Conservation (phyloP, 805 yeast genomes). For the Huiozyma naganishii region DNA sequence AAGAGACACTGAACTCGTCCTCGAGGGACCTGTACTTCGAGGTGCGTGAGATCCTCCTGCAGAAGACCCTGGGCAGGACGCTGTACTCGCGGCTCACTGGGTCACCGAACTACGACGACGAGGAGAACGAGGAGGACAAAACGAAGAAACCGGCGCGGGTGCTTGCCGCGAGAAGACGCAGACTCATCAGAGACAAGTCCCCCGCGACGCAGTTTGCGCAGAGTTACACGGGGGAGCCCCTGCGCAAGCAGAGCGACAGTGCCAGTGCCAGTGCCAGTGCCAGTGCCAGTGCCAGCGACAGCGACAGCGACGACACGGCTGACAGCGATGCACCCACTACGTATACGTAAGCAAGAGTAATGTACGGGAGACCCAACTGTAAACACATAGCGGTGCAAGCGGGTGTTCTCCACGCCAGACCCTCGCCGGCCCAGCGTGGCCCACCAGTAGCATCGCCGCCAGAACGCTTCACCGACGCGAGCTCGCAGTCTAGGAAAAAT, state of each 20-base stretch:
- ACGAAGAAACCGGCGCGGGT: not conserved
- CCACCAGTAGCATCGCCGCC: too few species aligned
- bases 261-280: conserved; percentile 8
- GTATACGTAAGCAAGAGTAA: too few species aligned
- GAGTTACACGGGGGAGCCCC: conserved; percentile 17
- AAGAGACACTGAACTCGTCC: conserved; percentile 53
- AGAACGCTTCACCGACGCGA: too few species aligned
- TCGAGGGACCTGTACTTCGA: conserved; percentile 79
- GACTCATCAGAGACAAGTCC: conserved; percentile 18
- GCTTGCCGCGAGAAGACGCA: conserved; percentile 2
- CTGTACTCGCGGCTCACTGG: conserved; percentile 23
- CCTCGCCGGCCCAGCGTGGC: too few species aligned
- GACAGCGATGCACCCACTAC: not conserved
- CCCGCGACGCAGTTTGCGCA: conserved; percentile 28
- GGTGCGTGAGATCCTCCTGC: conserved; percentile 55
- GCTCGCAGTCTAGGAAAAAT: too few species aligned
- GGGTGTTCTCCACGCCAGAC: too few species aligned
- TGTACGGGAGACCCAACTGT: too few species aligned
- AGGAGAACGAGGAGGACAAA: conserved; percentile 26
- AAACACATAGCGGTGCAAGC: too few species aligned
- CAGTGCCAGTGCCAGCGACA: conserved; percentile 26
- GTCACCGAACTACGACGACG: conserved; percentile 5
- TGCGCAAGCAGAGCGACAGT: conserved; percentile 23
- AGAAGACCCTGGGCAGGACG: conserved; percentile 26
- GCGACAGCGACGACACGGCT: conserved; percentile 17